Conservation (phyloP, 202 grass and related monocot genomes). For the Miscanthus sacchariflorus region DNA sequence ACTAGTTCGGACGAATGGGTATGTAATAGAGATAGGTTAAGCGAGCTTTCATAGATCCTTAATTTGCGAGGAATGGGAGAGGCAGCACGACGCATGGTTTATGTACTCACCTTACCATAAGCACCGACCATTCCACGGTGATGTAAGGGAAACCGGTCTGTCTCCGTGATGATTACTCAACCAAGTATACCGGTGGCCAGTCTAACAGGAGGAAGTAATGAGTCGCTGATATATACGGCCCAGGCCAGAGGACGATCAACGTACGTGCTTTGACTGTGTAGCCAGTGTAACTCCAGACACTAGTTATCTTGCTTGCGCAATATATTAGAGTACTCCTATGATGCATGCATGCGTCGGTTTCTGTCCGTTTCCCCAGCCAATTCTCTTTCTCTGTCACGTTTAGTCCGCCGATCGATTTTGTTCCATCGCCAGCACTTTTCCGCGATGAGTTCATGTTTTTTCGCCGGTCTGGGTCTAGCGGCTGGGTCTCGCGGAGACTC, state of each 20-base stretch:
- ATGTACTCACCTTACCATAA: not conserved
- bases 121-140: not conserved
- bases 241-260: too few species aligned
- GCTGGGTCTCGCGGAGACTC: not conserved
- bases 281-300: not conserved
- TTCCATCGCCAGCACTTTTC: not conserved
- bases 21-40: too few species aligned
- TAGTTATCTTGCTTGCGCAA: too few species aligned
- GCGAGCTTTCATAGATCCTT: too few species aligned
- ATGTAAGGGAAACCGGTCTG: not conserved
- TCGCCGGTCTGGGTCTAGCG: conserved; percentile 5
- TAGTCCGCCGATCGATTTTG: not conserved
- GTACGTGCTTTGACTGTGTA: not conserved
- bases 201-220: too few species aligned
- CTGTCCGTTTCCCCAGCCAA: not conserved
- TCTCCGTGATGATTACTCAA: not conserved
- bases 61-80: not conserved
- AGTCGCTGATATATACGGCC: too few species aligned
- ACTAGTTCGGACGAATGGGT: too few species aligned
- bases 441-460: not conserved
- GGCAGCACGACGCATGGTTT: not conserved
- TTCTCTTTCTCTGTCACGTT: not conserved
- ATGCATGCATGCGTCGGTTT: not conserved
- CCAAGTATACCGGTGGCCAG: too few species aligned
- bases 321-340: too few species aligned